phyloP scores from a whole-genome alignment of 306 rosid species.

The Albizia julibrissin region DNA sequence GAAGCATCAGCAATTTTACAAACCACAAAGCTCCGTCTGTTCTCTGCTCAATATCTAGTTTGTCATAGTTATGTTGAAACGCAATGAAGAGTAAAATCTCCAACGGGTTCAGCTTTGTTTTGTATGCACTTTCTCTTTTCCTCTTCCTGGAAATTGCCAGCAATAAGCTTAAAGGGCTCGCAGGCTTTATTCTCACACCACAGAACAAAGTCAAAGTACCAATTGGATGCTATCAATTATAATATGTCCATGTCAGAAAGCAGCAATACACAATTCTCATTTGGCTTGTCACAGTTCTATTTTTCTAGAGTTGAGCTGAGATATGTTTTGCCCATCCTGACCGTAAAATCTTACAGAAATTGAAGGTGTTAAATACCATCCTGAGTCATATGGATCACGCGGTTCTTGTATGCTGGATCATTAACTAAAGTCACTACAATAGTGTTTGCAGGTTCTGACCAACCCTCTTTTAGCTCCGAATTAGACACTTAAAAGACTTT shows the following conservation, averaged over 20 bases:
- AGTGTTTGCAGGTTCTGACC: neutral
- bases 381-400: neutral
- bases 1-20: neutral
- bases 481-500: neutral
- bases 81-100: neutral
- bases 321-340: neutral
- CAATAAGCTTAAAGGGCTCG: slow-evolving; percentile 9
- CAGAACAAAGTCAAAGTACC: slow-evolving; percentile 14
- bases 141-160: slow-evolving; percentile 50
- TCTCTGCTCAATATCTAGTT: slow-evolving; percentile 20
- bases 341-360: neutral
- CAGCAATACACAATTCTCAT: neutral
- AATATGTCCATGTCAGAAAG: slow-evolving; percentile 16
- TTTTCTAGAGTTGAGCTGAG: neutral
- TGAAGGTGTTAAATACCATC: neutral
- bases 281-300: neutral
- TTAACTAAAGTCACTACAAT: neutral
- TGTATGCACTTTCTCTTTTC: slow-evolving; percentile 43
- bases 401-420: neutral
- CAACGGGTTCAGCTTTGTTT: neutral
- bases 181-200: slow-evolving; percentile 16
- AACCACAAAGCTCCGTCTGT: neutral
- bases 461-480: neutral
- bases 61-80: slow-evolving; percentile 28
- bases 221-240: neutral